Percentiles rank a stretch among this genome's conserved stretches.
phyloP scores from a whole-genome alignment of 2,329 filamentous ascomycete genomes.

The Epichloe typhina region DNA sequence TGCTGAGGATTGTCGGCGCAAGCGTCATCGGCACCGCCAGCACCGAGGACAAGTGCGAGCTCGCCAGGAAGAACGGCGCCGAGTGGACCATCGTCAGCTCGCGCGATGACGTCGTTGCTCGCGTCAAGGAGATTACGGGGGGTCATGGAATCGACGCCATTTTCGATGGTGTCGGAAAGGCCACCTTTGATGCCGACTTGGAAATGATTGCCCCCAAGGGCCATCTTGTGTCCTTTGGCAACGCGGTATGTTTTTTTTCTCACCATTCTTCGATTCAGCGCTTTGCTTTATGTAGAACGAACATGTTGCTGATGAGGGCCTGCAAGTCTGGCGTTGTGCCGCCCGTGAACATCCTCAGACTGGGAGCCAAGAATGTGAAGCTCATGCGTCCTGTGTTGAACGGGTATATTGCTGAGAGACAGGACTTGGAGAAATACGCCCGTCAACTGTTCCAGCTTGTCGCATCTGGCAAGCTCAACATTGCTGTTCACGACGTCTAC shows the following conservation, averaged over 20 bases:
- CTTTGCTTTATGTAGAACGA: no score
- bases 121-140: constrained; percentile 56
- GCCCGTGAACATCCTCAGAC: constrained; percentile 42
- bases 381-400: constrained; percentile 63
- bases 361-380: constrained; percentile 64
- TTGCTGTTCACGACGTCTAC: constrained; percentile 66
- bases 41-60: constrained; percentile 55
- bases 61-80: constrained; percentile 59
- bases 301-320: no score
- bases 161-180: constrained; percentile 76
- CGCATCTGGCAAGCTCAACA: constrained; percentile 52
- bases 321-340: constrained; percentile 53
- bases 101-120: constrained; percentile 39
- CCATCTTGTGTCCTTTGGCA: constrained; percentile 65
- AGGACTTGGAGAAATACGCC: constrained; percentile 59
- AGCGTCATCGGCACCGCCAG: constrained; percentile 69
- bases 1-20: constrained; percentile 60
- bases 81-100: constrained; percentile 57
- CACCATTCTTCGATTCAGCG: no score
- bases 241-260: constrained; percentile 42
- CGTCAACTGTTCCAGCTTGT: constrained; percentile 64
- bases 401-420: constrained; percentile 53
- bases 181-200: constrained; percentile 68
- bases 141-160: constrained; percentile 63
- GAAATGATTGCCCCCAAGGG: constrained; percentile 67